Base-by-base conservation (phyloP, 805 yeast species). In the Yamadazyma laniorum region DNA sequence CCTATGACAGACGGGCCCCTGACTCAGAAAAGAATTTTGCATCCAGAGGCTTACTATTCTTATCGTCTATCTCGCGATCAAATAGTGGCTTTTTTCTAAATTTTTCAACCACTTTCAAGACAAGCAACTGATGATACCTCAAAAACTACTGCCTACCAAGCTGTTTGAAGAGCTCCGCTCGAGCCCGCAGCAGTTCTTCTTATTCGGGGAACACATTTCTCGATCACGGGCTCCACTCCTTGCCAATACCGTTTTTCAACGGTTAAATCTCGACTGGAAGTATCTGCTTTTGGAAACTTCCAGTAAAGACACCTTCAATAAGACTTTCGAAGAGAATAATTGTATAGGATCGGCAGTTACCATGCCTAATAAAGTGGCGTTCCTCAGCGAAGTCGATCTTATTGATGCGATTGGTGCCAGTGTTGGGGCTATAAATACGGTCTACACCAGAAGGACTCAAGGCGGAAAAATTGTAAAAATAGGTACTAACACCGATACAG, bases 371-470 rank as follows among this genome's bases (percentile, higher is more conserved):
- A 59, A 60, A 37, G 53, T 57, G 16, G 40, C 35, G 12, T 58
- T 59, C 53, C 33, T 48, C 4, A 28, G 46, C 2, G 55, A 59
- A 32, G 61, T 61, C 13, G 63, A 60, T 34, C 18, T 39, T 5
- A 42, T 55, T 7, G 64, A 61, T 35, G 55, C 46, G 8, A 52
- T 49, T n/a, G 63, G 59, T n/a, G 42, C 39, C 14, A 59, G 53
- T 3, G 63, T 60, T 4, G 64, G 66, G 6, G 61, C 65, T 11
- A 59, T 61, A 35, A 61, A 61, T 42, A 61, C 66, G 8, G 52
- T 61, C 15, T 61, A 61, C 35, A 51, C 53, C 3, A 43, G 64
- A 14, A 44, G 38, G 13, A 27, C 19, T 22, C 40, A 39, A 7
- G 30, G 49, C 7, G 39, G 42, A 4, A 30, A 30, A n/a, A 25